Conservation (phyloP, 2,329 filamentous ascomycete genomes). For the Microdochium paspali region DNA sequence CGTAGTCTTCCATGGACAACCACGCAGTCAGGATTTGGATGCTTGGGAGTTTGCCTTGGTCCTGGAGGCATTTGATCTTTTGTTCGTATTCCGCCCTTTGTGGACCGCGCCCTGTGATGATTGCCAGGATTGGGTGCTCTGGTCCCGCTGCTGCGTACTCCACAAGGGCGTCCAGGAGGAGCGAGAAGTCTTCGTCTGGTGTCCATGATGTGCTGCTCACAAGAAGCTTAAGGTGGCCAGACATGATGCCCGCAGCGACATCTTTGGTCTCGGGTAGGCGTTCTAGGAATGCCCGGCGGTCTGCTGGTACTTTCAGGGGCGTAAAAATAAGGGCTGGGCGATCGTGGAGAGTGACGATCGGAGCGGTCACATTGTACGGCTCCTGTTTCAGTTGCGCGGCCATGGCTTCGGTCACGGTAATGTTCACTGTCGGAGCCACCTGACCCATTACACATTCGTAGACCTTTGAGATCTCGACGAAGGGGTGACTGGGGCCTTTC, state of each 20-base stretch:
- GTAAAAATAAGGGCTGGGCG: conserved; percentile 76
- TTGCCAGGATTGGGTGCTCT: conserved; percentile 61
- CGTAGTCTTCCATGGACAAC: conserved; percentile 78
- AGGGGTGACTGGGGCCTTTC: conserved; percentile 49
- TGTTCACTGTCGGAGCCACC: conserved; percentile 59
- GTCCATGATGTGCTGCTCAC: conserved; percentile 98
- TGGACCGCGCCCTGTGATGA: conserved; percentile 93
- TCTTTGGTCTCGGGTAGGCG: conserved; percentile 54
- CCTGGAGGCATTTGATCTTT: conserved; percentile 52
- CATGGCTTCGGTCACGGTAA: conserved; percentile 91
- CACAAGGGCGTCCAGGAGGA: conserved; percentile 76
- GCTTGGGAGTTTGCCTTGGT: conserved; percentile 53
- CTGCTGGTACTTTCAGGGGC: conserved; percentile 42
- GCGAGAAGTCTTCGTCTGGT: conserved; percentile 85
- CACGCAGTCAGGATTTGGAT: conserved; percentile 74
- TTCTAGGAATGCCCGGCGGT: conserved; percentile 51
- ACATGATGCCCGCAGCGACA: conserved; percentile 48
- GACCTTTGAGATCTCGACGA: conserved; percentile 66
- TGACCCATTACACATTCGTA: conserved; percentile 71
- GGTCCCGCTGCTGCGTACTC: conserved; percentile 50
- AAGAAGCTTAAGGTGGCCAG: conserved; percentile 55
- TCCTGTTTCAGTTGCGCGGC: conserved; percentile 53
- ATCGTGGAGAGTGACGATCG: conserved; percentile 71
- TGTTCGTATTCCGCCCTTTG: conserved; percentile 67
- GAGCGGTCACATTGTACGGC: conserved; percentile 55